phyloP scores from a whole-genome alignment of 331 rosid species.

The Quercus tomentella region DNA sequence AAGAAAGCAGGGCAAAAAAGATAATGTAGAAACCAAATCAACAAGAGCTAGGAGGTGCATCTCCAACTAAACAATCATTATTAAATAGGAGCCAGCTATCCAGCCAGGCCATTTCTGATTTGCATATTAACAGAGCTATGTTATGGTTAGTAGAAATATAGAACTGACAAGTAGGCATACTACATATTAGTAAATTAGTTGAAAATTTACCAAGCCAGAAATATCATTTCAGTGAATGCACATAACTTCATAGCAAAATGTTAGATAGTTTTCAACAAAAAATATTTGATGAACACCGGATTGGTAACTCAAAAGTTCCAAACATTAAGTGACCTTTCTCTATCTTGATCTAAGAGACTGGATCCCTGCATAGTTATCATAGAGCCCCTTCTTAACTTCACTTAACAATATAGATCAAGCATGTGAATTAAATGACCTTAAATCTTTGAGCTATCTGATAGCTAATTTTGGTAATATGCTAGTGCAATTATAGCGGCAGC shows the following conservation, averaged over 20 bases:
- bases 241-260: neutral
- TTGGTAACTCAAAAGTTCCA: neutral
- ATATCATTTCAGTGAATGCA: too few relatives aligned
- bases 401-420: neutral
- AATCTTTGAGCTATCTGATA: neutral
- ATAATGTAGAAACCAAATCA: neutral
- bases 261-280: neutral
- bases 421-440: neutral
- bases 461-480: neutral
- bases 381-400: neutral
- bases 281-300: neutral
- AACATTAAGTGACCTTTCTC: neutral
- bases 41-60: neutral
- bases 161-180: neutral
- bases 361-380: neutral
- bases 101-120: neutral
- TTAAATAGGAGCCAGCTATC: neutral
- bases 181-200: neutral
- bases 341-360: neutral
- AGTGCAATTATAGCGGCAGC: neutral
- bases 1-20: neutral
- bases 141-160: neutral
- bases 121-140: neutral
- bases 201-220: too few relatives aligned
- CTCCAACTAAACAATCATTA: neutral